Evolutionary conservation across 2,329 filamentous ascomycete genomes (phyloP), one percentile per base, ranked within the genome.

Genomic region (Exophiala aquamarina): DNA sequence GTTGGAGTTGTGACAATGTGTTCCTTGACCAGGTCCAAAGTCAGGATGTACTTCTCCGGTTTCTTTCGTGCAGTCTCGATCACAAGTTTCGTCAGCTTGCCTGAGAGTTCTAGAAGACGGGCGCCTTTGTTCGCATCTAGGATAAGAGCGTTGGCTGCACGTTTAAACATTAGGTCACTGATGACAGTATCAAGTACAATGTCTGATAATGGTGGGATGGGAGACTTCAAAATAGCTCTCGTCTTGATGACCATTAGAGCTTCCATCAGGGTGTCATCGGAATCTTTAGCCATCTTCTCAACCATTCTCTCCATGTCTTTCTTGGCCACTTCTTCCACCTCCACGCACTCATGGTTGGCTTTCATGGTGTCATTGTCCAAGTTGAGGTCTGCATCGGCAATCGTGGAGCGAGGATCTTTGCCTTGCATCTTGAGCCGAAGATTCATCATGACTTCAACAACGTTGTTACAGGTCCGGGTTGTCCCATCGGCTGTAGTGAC

Each of bases 381-480:
- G 26, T 47, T 47, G 31, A 50, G 21, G 3, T 47, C 47, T 8
- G 40, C 35, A 21, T 47, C 35, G 15, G 37, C 23, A 21, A 35
- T 44, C 17, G 46, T 23, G 13, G 50, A 43, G 18, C 37, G 37
- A 14, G 20, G 18, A 14, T 37, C 42, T 10, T 46, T 44, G 15
- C 23, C 21, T 39, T 50, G 36, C 45, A 55, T 47, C 33, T 47
- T 52, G 13, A 26, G 21, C 18, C 50, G 28, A 14, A 57, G 43
- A n/a, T 48, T 50, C 42, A 55, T 42, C 44, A 56, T 43, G 10
- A 49, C 38, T 11, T 57, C 52, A n/a, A 57, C 44, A 21, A 55
- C 44, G 21, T 51, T 50, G 17, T 43, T 50, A 19, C 46, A 53
- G n/a, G 49, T 44, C n/a, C 38, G 36, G 17, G 35, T 48, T 23